Base-by-base conservation (phyloP, 148 eudicot species). In the Salicornia ramosissima region DNA sequence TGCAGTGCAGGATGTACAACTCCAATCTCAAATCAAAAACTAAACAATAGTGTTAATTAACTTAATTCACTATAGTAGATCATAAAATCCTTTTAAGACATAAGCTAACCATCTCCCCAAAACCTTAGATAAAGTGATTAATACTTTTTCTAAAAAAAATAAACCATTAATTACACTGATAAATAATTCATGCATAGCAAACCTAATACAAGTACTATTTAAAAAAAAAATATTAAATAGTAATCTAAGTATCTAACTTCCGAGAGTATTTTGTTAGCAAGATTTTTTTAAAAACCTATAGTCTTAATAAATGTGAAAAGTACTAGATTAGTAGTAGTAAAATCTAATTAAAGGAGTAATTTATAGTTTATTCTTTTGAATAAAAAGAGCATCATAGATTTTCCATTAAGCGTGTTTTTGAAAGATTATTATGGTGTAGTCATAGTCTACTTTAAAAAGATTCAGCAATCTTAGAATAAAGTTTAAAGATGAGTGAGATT, bases 401-500 rank as follows among this genome's bases (percentile, higher is more conserved):
- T 50, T 68, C 64, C 65, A 72, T 45, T 72, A 61, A 33, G 55
- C 50, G 73, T 46, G 64, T 39, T 52, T 40, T 58, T 34, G 61
- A 71, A 71, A 59, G 55, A n/a, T 58, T 54, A n/a, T 58, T 54
- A 77, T 51, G 30, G 76, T 60, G 73, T 67, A 52, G 80, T 77
- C 76, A 72, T 66, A 72, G 57, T 72, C 76, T 67, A 67, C 76
- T 67, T 77, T 71, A 50, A 66, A 77, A 71, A 49, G 71, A 19
- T 46, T 70, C 66, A 56, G 64, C 66, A 65, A 64, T 43, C 29
- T 67, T 49, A 71, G 33, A 66, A 77, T 67, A 71, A 71, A 77
- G 80, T 60, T 71, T 60, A 71, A 67, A 77, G 80, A 67, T 67
- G 21, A 39, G 33, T 40, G 21, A 71, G 49, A 71, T 36, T 65